Base-by-base conservation (phyloP, 352 stramenopile genomes). In the Aphanomyces stellatus region DNA sequence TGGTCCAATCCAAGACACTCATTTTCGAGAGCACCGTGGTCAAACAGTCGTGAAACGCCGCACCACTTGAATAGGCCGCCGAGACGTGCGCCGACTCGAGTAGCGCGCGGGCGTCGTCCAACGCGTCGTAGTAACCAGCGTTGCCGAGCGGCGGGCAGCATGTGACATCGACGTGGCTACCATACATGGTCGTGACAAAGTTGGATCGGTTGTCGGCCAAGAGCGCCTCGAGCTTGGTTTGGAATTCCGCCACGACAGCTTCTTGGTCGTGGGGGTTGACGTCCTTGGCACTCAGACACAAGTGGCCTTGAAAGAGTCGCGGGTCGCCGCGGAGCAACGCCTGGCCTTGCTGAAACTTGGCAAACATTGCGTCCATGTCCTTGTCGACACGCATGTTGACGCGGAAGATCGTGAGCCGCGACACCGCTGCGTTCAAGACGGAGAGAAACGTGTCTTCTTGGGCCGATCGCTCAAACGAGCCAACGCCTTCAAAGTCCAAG, bases 381-480 rank as follows among this genome's bases (percentile, higher is more conserved):
- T 89, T 89, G 63, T 92, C 81, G 2, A 90, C 75, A 2, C 81
- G 79, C 83, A 89, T 89, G 51, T 90, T 80, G 65, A 86, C 87
- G 24, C 83, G 74, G 57, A 91, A 90, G 19, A 91, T 74, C 0
- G 83, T 91, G 19, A 90, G 80, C 71, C 81, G 81, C 22, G 81
- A 91, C 0, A 91, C 27, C 6, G 80, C 82, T 0, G 83, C 78
- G 33, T 91, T 91, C 7, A 91, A 56, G 0, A 91, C 76, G 24
- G 83, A 86, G 22, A 91, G 42, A 51, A 91, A 87, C 1, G 88
- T 79, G 24, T 91, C 81, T 69, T 91, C 81, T 62, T 91, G 81
- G 8, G 89, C 83, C 0, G 76, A 87, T 11, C 83, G 70, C 53
- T 91, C 80, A 66, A 91, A 88, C 1, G 81, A 90, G 0, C 81